phyloP scores from a whole-genome alignment of 2,329 filamentous ascomycete species.

The Sporothrix phasma region DNA sequence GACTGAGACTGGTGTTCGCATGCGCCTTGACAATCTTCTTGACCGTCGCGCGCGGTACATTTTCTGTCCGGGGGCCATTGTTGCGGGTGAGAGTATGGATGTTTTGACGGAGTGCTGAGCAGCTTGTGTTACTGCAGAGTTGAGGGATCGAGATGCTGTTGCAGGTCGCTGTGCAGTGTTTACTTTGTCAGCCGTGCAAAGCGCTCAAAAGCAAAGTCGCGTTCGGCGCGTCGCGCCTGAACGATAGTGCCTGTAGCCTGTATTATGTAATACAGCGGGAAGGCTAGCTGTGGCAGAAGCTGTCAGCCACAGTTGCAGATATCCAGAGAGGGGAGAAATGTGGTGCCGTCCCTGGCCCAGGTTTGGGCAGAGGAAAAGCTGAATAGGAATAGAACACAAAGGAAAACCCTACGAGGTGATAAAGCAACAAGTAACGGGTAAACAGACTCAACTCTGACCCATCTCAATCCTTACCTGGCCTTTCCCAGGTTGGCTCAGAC shows the following conservation, averaged over 20 bases:
- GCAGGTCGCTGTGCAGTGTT: not conserved
- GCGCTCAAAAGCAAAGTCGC: constrained; percentile 1
- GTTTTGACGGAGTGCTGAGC: not conserved
- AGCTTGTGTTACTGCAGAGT: not conserved
- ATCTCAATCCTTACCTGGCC: too few relatives aligned
- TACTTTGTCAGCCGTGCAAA: not conserved
- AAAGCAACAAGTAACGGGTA: not conserved
- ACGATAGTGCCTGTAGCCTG: too few relatives aligned
- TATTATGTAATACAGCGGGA: constrained; percentile 9
- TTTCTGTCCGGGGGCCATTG: constrained; percentile 57
- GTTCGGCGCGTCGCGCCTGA: not conserved
- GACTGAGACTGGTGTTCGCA: constrained; percentile 67
- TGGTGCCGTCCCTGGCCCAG: too few relatives aligned
- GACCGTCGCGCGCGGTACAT: constrained; percentile 71
- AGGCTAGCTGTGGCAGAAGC: constrained; percentile 1
- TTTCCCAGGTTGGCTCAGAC: too few relatives aligned
- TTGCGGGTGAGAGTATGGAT: not conserved
- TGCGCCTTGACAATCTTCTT: constrained; percentile 89
- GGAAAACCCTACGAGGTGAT: too few relatives aligned
- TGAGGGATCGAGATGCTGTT: not conserved
- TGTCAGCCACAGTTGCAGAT: not conserved
- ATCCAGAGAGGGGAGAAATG: too few relatives aligned
- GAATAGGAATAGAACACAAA: too few relatives aligned
- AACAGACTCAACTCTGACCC: too few relatives aligned
- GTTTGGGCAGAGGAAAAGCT: too few relatives aligned